A percentile compares a stretch with the other conserved stretches of the same genome.
These are phyloP conservation scores for Phytopythium sindhum DNA, from an alignment of 352 stramenopile genomes.

Conservation along the genomic window DNA sequence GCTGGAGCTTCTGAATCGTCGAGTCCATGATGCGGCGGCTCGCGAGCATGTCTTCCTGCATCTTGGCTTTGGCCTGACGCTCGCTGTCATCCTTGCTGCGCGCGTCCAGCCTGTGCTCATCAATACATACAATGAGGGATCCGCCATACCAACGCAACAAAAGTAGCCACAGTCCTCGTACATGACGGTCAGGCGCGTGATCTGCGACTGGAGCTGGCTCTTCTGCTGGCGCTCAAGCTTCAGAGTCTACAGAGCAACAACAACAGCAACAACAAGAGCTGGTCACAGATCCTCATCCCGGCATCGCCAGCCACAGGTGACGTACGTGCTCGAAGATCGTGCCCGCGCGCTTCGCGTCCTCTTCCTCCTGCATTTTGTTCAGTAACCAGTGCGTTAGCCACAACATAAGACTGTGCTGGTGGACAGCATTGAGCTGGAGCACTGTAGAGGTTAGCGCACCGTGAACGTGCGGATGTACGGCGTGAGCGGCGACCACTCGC, in stretches of 20 bases:
- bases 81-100: constrained; percentile 26
- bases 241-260: constrained; percentile 36
- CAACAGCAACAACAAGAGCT: neutral
- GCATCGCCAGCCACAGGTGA: neutral
- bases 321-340: constrained; percentile 83
- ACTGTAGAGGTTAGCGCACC: constrained; percentile 3
- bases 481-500: constrained; percentile 74
- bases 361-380: constrained; percentile 40
- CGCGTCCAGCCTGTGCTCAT: constrained; percentile 34
- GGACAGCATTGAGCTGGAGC: too few species aligned
- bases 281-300: neutral
- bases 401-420: neutral
- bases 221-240: constrained; percentile 82
- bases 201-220: constrained; percentile 60
- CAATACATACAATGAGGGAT: neutral
- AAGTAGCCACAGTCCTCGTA: constrained; percentile 8
- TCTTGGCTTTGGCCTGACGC: constrained; percentile 39
- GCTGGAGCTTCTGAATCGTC: constrained; percentile 71
- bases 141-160: neutral
- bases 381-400: neutral
- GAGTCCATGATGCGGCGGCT: constrained; percentile 82
- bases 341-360: constrained; percentile 81
- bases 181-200: constrained; percentile 78
- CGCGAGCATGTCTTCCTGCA: constrained; percentile 83
- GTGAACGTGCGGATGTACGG: constrained; percentile 80